phyloP scores from a whole-genome alignment of 495 filamentous ascomycete genomes.

The Daldinia bambusicola region DNA sequence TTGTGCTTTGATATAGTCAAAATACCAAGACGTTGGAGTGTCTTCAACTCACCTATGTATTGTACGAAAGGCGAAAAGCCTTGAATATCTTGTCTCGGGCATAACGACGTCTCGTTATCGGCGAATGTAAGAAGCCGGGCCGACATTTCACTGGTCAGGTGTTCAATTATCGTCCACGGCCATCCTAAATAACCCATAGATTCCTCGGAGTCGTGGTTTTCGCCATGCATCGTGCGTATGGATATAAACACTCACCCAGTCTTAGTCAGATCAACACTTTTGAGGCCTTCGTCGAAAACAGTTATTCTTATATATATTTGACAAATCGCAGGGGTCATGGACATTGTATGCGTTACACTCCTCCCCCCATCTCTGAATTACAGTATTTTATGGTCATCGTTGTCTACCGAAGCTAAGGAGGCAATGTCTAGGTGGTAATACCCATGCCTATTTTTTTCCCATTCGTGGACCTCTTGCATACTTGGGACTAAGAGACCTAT shows the following conservation, averaged over 20 bases:
- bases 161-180: neutral
- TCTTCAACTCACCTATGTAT: neutral
- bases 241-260: slow-evolving; percentile 11
- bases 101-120: slow-evolving; percentile 4
- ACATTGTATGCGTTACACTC: slow-evolving; percentile 13
- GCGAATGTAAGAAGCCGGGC: slow-evolving; percentile 18
- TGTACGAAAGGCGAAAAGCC: neutral
- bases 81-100: slow-evolving; percentile 26
- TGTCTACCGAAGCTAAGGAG: slow-evolving; percentile 16
- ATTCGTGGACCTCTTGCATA: slow-evolving; percentile 30
- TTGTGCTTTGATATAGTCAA: too few relatives aligned
- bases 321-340: slow-evolving; percentile 32
- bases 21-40: too few relatives aligned
- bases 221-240: slow-evolving; percentile 12
- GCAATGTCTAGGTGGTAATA: neutral
- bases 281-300: slow-evolving; percentile 14
- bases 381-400: neutral
- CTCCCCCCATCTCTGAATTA: slow-evolving; percentile 24
- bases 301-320: slow-evolving; percentile 8
- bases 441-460: slow-evolving; percentile 10
- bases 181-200: slow-evolving; percentile 11
- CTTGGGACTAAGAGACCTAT: slow-evolving; percentile 33
- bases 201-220: neutral
- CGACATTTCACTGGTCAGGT: slow-evolving; percentile 11
- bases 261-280: slow-evolving; percentile 33